Evolutionary conservation across 352 stramenopile genomes (phyloP), one percentile per base, ranked within the genome.

Genomic region (Phytophthora crassamura): DNA sequence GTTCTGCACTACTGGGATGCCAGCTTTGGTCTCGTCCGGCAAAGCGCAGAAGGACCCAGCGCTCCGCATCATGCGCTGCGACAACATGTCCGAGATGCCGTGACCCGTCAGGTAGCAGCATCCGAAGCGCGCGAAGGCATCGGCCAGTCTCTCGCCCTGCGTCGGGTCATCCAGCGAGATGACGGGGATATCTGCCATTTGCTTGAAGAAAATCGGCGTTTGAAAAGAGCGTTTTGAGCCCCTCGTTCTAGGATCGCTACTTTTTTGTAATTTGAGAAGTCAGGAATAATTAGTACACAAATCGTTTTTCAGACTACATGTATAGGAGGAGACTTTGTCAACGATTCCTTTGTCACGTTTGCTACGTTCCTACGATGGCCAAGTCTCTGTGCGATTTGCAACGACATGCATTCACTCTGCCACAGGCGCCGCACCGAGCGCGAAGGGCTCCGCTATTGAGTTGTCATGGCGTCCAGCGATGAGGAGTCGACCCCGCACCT

Each of bases 81-180:
- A 76, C 12, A 91, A 48, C 38, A 65, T 57, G 4, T 66, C 58
- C 8, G 81, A 80, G 55, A 91, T 76, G 49, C 79, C 84, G 55
- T 93, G 82, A 6, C 80, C 82, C 34, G 59, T 75, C 32, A 93
- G 72, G 65, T 93, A 93, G 72, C 85, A 93, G 57, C 81, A 93
- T 1, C 85, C 85, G 52, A 80, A 93, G 53, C 84, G 79, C 7
- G 74, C 74, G 39, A 93, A 91, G 48, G 82, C 85, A 10, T 67
- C 59, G 1, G 84, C 78, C 40, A 93, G 75, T 43, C 73, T 48
- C 60, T 74, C 61, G 45, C 75, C 67, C 59, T 70, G 73, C 42
- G 51, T 57, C 51, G 69, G 60, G 51, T 86, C 80, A 52, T 89
- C 78, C 20, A 91, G 70, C 38, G 78, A 87, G 47, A 91, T 67